phyloP scores from a whole-genome alignment of 106 monocot genomes.

The Alisma plantagoaquatica region DNA sequence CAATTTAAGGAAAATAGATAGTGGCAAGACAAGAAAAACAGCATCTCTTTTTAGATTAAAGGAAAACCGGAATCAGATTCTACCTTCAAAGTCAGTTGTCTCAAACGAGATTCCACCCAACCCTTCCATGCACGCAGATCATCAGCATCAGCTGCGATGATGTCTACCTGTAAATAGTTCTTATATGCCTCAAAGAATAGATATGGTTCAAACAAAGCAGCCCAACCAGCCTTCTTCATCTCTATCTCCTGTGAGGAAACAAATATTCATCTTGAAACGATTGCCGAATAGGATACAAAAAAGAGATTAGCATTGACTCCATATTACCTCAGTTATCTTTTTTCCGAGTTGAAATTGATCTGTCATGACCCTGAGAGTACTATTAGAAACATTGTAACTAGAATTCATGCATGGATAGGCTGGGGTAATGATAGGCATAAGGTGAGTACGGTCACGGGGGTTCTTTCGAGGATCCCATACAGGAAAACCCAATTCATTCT shows the following conservation, averaged over 20 bases:
- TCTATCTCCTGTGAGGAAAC: conserved; percentile 51
- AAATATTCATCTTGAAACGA: not conserved
- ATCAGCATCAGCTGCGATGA: conserved; percentile 58
- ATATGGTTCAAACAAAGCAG: conserved; percentile 63
- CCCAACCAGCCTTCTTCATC: conserved; percentile 51
- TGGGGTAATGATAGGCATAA: conserved; percentile 92
- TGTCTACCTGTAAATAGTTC: conserved; percentile 82
- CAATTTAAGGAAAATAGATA: no score
- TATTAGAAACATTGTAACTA: conserved; percentile 85
- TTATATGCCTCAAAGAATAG: conserved; percentile 76
- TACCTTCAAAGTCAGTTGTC: conserved; percentile 85
- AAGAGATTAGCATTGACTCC: not conserved
- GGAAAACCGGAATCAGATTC: no score
- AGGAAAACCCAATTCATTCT: conserved; percentile 80
- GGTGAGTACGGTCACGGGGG: conserved; percentile 74
- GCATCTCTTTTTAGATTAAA: not conserved
- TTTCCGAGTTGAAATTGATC: conserved; percentile 76
- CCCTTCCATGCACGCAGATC: conserved; percentile 81
- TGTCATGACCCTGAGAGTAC: conserved; percentile 75
- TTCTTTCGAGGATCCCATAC: conserved; percentile 92
- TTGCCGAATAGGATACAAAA: not conserved
- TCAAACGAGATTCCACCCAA: conserved; percentile 87
- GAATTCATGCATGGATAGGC: conserved; percentile 99
- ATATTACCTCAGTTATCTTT: conserved; percentile 61
- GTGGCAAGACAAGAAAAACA: not conserved